Conservation (phyloP, 805 yeast genomes). For the Wickerhamiella spandovensis region DNA sequence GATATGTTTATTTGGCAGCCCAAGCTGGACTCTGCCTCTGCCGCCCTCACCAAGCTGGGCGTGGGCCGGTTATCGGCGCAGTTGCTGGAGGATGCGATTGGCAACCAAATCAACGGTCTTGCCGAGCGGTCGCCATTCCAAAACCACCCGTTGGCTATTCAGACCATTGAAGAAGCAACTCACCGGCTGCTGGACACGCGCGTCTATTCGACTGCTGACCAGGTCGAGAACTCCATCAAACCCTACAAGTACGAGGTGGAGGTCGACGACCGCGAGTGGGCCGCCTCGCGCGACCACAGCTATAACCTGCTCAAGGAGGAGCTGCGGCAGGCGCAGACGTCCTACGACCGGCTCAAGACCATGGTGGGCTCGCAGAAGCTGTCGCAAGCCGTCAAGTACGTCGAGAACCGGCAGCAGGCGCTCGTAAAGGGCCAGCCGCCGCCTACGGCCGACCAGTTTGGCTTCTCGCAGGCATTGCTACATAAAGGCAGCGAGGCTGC, state of each 20-base stretch:
- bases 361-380: slow-evolving; percentile 76
- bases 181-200: slow-evolving; percentile 60
- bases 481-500: slow-evolving; percentile 73
- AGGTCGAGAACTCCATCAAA: slow-evolving; percentile 94
- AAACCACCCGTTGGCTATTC: slow-evolving; percentile 76
- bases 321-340: slow-evolving; percentile 61
- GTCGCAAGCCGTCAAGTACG: slow-evolving; percentile 65
- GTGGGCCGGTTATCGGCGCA: slow-evolving; percentile 83
- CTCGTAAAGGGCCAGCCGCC: slow-evolving; percentile 7
- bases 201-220: slow-evolving; percentile 89
- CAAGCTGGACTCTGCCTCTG: slow-evolving; percentile 71
- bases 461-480: slow-evolving; percentile 64
- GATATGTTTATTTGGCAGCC: slow-evolving; percentile 80
- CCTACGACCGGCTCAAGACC: slow-evolving; percentile 44
- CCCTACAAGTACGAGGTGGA: slow-evolving; percentile 97
- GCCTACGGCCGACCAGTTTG: slow-evolving; percentile 34
- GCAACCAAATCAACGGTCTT: slow-evolving; percentile 63
- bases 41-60: slow-evolving; percentile 80
- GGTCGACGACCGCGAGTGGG: slow-evolving; percentile 92
- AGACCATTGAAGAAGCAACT: slow-evolving; percentile 76
- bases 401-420: slow-evolving; percentile 20
- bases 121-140: slow-evolving; percentile 62
- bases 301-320: slow-evolving; percentile 68
- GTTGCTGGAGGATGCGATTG: slow-evolving; percentile 64
- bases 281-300: slow-evolving; percentile 64